Evolutionary conservation across 805 yeast species (phyloP).

Genomic region (Yamadazyma phyllophila): DNA sequence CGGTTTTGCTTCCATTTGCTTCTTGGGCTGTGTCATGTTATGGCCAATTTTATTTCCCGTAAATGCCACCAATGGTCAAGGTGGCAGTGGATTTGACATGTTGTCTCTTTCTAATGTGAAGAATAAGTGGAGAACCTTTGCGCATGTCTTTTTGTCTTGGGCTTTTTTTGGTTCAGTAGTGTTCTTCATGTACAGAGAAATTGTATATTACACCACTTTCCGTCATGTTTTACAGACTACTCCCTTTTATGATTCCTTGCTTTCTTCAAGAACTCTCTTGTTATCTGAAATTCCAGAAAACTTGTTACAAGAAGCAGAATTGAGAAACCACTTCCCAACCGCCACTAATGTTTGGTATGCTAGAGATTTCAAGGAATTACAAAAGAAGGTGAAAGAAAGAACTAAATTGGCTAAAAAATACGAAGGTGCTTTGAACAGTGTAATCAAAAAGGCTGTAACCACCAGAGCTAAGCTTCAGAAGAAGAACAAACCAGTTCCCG

Average conservation of each 20-base stretch:
- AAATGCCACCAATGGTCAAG: constrained; percentile 66
- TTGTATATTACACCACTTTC: constrained; percentile 65
- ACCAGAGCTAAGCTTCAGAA: constrained; percentile 54
- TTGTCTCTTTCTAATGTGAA: constrained; percentile 62
- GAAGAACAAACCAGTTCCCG: constrained; percentile 54
- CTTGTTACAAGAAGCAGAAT: constrained; percentile 44
- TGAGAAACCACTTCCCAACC: constrained; percentile 62
- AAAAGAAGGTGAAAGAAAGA: constrained; percentile 59
- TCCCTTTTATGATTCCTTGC: constrained; percentile 66
- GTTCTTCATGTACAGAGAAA: constrained; percentile 68
- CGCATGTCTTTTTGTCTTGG: constrained; percentile 79
- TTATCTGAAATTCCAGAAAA: constrained; percentile 63
- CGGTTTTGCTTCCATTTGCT: constrained; percentile 50
- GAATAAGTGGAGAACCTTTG: constrained; percentile 63
- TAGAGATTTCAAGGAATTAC: constrained; percentile 58
- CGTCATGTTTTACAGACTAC: constrained; percentile 74
- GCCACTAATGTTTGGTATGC: constrained; percentile 60
- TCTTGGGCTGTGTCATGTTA: constrained; percentile 51
- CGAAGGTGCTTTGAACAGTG: constrained; percentile 64
- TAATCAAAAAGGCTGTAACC: constrained; percentile 58
- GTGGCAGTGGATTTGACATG: constrained; percentile 57
- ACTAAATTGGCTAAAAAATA: constrained; percentile 57
- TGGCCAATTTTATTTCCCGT: constrained; percentile 75
- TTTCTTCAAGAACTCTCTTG: constrained; percentile 70
- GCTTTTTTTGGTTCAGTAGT: constrained; percentile 62